Base-by-base conservation (phyloP, 2,329 filamentous ascomycete species). In the Sporothrix variecibatus region DNA sequence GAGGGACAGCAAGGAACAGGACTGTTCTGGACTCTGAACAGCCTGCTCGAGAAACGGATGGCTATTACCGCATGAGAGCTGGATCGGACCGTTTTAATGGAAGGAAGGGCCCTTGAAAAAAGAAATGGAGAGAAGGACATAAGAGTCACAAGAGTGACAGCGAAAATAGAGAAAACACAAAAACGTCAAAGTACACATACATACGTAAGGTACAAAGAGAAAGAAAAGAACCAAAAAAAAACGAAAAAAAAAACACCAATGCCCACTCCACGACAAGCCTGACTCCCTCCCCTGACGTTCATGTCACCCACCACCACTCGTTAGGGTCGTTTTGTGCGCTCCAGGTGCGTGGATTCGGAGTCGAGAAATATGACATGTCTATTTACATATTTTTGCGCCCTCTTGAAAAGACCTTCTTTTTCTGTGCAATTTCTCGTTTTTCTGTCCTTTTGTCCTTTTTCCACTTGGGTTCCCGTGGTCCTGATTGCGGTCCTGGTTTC, bases 291-390 rank as follows among this genome's bases (percentile, higher is more conserved):
- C 43, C 38, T 64, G 9, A 20, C 58, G 7, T 26, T 49, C 34
- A 31, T 26, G 8, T 46, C 67, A 23, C 31, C 69, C 31, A 46
- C 56, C 40, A 64, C 60, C 28, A 9, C 4, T 68, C n/a, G 46
- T 6, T 62, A 51, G 53, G 53, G 65, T 70, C 53, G 28, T 53
- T 58, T 73, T 49, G 53, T 28, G 43, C 43, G 67, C 65, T 70
- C 72, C 65, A 73, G 43, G 53, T 64, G 65, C 65, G 72, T 73
- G 72, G 72, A 20, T 26, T 71, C 34, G 72, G 60, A 43, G 26
- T 56, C 46, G 31, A n/a, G 46, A 64, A 65, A 69, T 53, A 46
- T 65, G 72, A 73, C 46, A 62, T 11, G 34, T 73, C 72, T 71
- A 5, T 34, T 69, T 49, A 70, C n/a, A 38, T 43, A 34, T 71